Base-by-base conservation (phyloP, 2,329 filamentous ascomycete genomes). In the Fusarium setosum region DNA sequence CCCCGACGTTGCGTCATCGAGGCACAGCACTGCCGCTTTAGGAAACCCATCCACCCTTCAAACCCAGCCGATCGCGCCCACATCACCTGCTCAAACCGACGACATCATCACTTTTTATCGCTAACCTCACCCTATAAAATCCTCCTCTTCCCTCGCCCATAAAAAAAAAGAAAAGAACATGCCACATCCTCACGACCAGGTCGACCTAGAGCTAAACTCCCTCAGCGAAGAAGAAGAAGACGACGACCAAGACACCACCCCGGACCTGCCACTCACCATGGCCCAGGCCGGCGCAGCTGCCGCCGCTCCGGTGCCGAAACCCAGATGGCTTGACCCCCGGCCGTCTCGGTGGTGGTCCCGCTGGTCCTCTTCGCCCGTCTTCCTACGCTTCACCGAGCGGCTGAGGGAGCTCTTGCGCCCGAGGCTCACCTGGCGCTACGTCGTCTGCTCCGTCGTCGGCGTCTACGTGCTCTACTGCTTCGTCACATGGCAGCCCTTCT, bases 381-480 rank as follows among this genome's bases (percentile, higher is more conserved):
- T 61, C 15, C 53, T 59, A 6, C 56, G 57, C 17, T 29, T 67
- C 18, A 35, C 47, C 4, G 49, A 58, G 20, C 54, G 59, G 3
- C 35, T 72, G 8, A 61, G 31, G 49, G 26, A 21, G 1, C 34
- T 63, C 6, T 23, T 79, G 6, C 74, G 73, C 3, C 78, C 79
- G 3, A 69, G 79, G 5, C 56, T 78, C 4, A 74, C 73, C 6
- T 72, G 70, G 70, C 75, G 76, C 55, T 81, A 79, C 48, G 29
- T 79, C 18, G 47, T 74, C 13, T 75, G 69, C 18, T 63, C 71
- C 1, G 37, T 74, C 3, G 59, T 75, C 31, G 61, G 65, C 3
- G 37, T 74, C 6, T 83, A 83, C 53, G 59, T 79, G 5, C 41
- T 81, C 26, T 78, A 80, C 58, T 82, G 80, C 62, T 74, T 77